phyloP scores from a whole-genome alignment of 495 filamentous ascomycete genomes.

The Podospora pseudopauciseta region DNA sequence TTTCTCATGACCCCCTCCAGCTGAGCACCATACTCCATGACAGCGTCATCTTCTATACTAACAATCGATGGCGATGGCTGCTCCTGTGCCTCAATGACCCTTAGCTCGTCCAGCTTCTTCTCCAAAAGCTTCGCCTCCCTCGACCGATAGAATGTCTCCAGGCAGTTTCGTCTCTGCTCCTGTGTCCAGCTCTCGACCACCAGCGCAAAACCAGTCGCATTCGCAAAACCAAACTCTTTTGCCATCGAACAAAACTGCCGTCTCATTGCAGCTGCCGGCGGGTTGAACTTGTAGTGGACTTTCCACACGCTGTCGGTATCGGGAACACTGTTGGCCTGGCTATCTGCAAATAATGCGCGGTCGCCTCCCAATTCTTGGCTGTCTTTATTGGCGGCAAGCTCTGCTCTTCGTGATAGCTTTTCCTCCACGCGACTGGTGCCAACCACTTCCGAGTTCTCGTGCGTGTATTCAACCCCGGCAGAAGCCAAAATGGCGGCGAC shows the following conservation, averaged over 20 bases:
- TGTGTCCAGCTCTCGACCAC: constrained; percentile 93
- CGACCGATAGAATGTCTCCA: constrained; percentile 74
- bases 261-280: constrained; percentile 67
- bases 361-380: constrained; percentile 26
- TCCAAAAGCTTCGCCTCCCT: constrained; percentile 40
- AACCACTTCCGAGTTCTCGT: constrained; percentile 94
- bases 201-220: constrained; percentile 82
- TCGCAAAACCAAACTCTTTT: constrained; percentile 67
- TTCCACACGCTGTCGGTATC: constrained; percentile 30
- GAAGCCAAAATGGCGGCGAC: constrained; percentile 84
- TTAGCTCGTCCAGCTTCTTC: constrained; percentile 17
- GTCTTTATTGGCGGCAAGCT: constrained; percentile 54
- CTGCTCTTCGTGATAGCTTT: constrained; percentile 69
- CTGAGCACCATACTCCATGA: not conserved
- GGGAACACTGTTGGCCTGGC: constrained; percentile 22
- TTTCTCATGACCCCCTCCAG: constrained; percentile 13
- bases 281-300: constrained; percentile 64
- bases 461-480: constrained; percentile 91
- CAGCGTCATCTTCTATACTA: not conserved
- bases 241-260: constrained; percentile 94
- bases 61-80: not conserved
- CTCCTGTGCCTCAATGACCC: constrained; percentile 13
- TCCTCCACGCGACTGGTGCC: constrained; percentile 84
- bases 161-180: constrained; percentile 70
- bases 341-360: constrained; percentile 35